phyloP scores from a whole-genome alignment of 1,284 basidiomycete genomes.

The Marasmius sp. region DNA sequence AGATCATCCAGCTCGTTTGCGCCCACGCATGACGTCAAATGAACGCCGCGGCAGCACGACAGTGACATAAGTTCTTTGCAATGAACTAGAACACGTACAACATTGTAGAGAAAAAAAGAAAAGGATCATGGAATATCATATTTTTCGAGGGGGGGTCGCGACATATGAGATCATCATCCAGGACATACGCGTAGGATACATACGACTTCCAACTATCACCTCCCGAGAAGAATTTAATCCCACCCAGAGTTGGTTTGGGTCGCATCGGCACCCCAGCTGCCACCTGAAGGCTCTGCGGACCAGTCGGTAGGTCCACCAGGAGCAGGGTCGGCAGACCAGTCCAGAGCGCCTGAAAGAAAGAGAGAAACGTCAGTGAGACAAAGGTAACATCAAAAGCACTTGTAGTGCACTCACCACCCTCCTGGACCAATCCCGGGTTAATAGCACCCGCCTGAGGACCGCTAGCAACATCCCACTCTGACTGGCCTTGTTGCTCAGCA shows the following conservation, averaged over 20 bases:
- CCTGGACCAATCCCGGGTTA: conserved; percentile 75
- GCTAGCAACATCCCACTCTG: conserved; percentile 81
- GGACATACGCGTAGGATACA: neutral
- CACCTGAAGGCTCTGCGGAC: conserved; percentile 73
- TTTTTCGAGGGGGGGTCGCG: neutral
- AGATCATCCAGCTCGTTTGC: too few species aligned
- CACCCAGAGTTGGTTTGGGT: conserved; percentile 47
- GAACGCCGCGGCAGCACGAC: too few species aligned
- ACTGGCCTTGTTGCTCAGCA: conserved; percentile 50
- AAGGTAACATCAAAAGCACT: conserved; percentile 8
- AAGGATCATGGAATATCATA: neutral
- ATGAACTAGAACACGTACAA: neutral
- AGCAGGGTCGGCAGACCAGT: conserved; percentile 79
- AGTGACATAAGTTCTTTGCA: too few species aligned
- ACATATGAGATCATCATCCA: neutral
- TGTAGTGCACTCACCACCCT: conserved; percentile 53
- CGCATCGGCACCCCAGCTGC: conserved; percentile 60
- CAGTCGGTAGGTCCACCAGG: conserved; percentile 69
- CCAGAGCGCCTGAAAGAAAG: conserved; percentile 60
- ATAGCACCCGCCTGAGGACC: conserved; percentile 68
- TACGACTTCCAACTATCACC: neutral
- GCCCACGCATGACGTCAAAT: too few species aligned
- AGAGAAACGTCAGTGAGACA: neutral
- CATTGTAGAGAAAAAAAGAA: neutral
- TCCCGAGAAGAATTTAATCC: conserved; percentile 49